A percentile compares a stretch with the other conserved stretches of the same genome.
Conservation (phyloP, 768 basidiomycete species). For the Leccinum rimulosum region DNA sequence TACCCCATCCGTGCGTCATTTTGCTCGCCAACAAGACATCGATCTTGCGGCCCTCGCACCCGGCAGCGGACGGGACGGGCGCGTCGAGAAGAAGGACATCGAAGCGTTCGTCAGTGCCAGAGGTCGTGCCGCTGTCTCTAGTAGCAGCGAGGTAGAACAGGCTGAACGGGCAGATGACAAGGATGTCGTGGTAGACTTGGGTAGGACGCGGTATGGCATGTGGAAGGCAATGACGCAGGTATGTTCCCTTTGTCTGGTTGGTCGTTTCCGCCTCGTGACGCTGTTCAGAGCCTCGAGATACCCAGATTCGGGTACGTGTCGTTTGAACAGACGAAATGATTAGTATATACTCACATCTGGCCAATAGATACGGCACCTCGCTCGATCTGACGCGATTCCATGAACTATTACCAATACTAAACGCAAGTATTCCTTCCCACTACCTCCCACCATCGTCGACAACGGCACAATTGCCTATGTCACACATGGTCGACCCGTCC, state of each 20-base stretch:
- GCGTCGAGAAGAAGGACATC: slow-evolving; percentile 81
- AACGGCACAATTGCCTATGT: slow-evolving; percentile 22
- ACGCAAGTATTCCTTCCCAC: slow-evolving; percentile 64
- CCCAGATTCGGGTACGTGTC: slow-evolving; percentile 73
- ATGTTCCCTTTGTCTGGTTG: slow-evolving; percentile 6
- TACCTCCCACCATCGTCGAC: slow-evolving; percentile 43
- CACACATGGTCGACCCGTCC: slow-evolving; percentile 37
- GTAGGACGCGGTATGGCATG: slow-evolving; percentile 78
- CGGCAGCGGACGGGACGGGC: slow-evolving; percentile 72
- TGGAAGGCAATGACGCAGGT: slow-evolving; percentile 90
- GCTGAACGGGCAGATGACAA: slow-evolving; percentile 3
- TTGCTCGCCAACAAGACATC: slow-evolving; percentile 58
- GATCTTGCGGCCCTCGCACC: slow-evolving; percentile 55
- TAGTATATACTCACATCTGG: background rate
- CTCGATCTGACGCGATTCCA: slow-evolving; percentile 74
- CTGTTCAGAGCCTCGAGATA: slow-evolving; percentile 69
- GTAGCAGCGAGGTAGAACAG: background rate
- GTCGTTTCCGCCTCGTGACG: background rate
- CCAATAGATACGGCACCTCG: slow-evolving; percentile 62
- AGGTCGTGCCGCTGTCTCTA: slow-evolving; percentile 5
- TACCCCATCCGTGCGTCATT: slow-evolving; percentile 74
- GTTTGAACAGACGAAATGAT: background rate
- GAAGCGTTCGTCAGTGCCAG: slow-evolving; percentile 46
- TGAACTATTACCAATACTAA: slow-evolving; percentile 59
- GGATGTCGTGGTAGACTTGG: slow-evolving; percentile 40